phyloP scores from a whole-genome alignment of 805 yeast genomes.

The Danielozyma ontarioensis region DNA sequence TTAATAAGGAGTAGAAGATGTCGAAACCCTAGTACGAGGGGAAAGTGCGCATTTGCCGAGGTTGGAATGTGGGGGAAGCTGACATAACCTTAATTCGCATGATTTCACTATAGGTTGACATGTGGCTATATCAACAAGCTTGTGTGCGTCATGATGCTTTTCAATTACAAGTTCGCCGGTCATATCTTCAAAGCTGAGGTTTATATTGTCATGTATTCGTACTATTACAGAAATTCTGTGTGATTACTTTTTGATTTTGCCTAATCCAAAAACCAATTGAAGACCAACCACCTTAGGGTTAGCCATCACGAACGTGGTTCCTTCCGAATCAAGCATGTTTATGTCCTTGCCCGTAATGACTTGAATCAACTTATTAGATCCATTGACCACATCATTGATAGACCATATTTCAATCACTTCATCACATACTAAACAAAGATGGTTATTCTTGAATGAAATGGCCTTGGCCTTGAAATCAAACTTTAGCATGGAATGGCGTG shows the following conservation, averaged over 20 bases:
- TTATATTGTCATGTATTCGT: too few relatives aligned
- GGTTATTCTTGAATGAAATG: constrained; percentile 28
- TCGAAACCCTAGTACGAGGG: too few relatives aligned
- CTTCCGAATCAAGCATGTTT: constrained; percentile 17
- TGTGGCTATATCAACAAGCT: too few relatives aligned
- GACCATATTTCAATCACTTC: constrained; percentile 70
- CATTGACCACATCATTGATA: constrained; percentile 41
- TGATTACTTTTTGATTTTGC: too few relatives aligned
- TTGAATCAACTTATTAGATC: constrained; percentile 51
- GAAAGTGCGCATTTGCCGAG: too few relatives aligned
- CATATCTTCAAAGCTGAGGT: too few relatives aligned
- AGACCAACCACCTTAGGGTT: constrained; percentile 62
- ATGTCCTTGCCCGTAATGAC: constrained; percentile 71
- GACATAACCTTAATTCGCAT: too few relatives aligned
- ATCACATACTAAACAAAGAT: constrained; percentile 46
- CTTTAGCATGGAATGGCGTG: constrained; percentile 37
- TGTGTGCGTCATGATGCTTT: too few relatives aligned
- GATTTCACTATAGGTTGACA: too few relatives aligned
- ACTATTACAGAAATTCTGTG: too few relatives aligned
- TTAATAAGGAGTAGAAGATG: not conserved
- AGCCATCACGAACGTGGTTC: constrained; percentile 41
- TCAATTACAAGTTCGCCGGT: too few relatives aligned
- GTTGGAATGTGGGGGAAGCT: too few relatives aligned
- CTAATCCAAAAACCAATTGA: constrained; percentile 52
- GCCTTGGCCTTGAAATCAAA: constrained; percentile 38